Evolutionary conservation across 345 rosid genomes (phyloP), one percentile per base, ranked within the genome.

Genomic region (Camelina sativa): DNA sequence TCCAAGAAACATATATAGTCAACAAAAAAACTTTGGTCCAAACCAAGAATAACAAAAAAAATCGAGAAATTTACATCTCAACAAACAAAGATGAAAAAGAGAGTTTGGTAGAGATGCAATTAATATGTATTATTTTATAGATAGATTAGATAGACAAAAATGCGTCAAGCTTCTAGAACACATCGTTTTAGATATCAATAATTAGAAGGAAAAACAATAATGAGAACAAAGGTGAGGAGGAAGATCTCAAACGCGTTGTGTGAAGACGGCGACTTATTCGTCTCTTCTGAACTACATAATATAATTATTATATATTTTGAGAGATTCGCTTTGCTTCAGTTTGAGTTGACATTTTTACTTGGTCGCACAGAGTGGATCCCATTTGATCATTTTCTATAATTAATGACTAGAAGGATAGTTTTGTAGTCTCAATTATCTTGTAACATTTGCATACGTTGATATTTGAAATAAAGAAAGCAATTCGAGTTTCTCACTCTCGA

Each of bases 241-340:
- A 60, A 77, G 76, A 72, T 71, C 68, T 56, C 47, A 77, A 57
- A 1, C 80, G 80, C 73, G 72, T 77, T 71, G 76, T 70, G 72
- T 34, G 66, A 77, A 57, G 72, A 65, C 72, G 72, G 56, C 72
- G 80, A 77, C 80, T 71, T 64, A 65, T 65, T 77, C 76, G 69
- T 43, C 41, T 75, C 35, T 30, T 75, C 44, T 30, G 17, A 61
- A 52, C 11, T 25, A 17, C 17, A 13, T 34, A 30, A 30, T 30
- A 32, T 32, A 32, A 32, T 32, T 5, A 6, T 51, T 28, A 30
- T 41, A 32, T 51, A 60, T 67, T 44, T 16, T 54, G 32, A 54
- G 75, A 70, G 80, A 77, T 77, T 77, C 67, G 57, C 55, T 64
- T 76, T 69, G 65, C 32, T 67, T 52, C 46, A 67, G 73, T 67